Base-by-base conservation (phyloP, 2,329 filamentous ascomycete genomes). In the Claviceps citrina region DNA sequence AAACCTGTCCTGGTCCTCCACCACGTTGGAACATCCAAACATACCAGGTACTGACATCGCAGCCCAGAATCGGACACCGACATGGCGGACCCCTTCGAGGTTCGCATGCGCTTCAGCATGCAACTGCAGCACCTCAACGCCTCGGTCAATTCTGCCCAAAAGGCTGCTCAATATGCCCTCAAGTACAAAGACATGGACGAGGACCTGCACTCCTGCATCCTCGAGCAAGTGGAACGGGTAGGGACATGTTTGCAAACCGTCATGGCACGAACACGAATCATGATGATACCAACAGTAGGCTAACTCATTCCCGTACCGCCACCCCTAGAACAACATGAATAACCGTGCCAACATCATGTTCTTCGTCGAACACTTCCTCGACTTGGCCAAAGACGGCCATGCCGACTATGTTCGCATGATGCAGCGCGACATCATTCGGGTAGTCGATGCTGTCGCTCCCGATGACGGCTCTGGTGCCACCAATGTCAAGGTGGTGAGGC, bases 321-420 rank as follows among this genome's bases (percentile, higher is more conserved):
- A 7, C 10, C 10, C 22, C 25, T 36, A 87, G 74, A 93, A 84
- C 49, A 89, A 84, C 49, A 93, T 98, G 82, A 98, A 98, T 62
- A 93, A 81, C 38, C 74, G 89, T 44, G 93, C 91, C 43, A 98
- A 98, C 58, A 96, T 98, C 59, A 93, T 98, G 82, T 98, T 93
- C 63, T 98, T 98, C 61, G 81, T 98, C 54, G 89, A 96, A 55
- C 82, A 89, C 50, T 84, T 98, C 49, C 83, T 93, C 56, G 89
- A 96, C 56, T 71, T 85, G 62, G 83, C 85, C 18, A 71, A 76
- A 46, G 83, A 85, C 48, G 74, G 77, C 46, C 78, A 91, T 50
- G 64, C 73, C 39, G 79, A 84, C 46, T 98, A 94, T 55, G 78
- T 95, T 22, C 76, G 81, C 38, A 95, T 96, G 85, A 84, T 98